A percentile compares a stretch with the other conserved stretches of the same genome.
Conservation (phyloP, 768 basidiomycete species). For the Mycena alexandri region DNA sequence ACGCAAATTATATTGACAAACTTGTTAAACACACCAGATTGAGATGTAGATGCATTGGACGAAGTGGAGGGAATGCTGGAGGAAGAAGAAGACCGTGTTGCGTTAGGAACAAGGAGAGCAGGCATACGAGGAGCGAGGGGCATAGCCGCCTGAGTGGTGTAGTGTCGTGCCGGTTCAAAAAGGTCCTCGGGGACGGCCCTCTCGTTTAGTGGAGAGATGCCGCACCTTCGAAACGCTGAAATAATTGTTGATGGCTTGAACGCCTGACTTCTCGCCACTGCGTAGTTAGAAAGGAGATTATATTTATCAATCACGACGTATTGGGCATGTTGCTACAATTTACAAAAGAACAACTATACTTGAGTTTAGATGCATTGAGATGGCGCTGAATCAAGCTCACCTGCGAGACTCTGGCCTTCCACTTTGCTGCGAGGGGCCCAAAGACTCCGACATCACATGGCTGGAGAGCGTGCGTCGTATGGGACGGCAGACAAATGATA, state of each 20-base stretch:
- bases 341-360: neutral
- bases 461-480: slow-evolving; percentile 53
- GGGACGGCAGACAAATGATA: slow-evolving; percentile 51
- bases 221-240: slow-evolving; percentile 33
- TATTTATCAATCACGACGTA: slow-evolving; percentile 32
- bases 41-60: too few species aligned
- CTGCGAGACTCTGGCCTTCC: slow-evolving; percentile 35
- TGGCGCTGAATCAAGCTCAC: neutral
- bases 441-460: slow-evolving; percentile 54
- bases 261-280: slow-evolving; percentile 19
- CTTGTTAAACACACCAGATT: too few species aligned
- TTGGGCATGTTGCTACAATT: slow-evolving; percentile 1
- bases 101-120: too few species aligned
- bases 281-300: slow-evolving; percentile 35
- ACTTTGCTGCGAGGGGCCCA: slow-evolving; percentile 45
- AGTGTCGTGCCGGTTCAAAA: slow-evolving; percentile 20
- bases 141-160: slow-evolving; percentile 19
- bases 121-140: slow-evolving; percentile 18
- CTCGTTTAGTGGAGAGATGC: slow-evolving; percentile 37
- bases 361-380: neutral
- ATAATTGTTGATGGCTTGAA: slow-evolving; percentile 34
- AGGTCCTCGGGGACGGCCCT: slow-evolving; percentile 19
- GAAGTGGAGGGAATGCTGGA: too few species aligned
- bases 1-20: too few species aligned
- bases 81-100: too few species aligned